Evolutionary conservation across 176 grass and related monocot species (phyloP).

Genomic region (Phyllostachys edulis): DNA sequence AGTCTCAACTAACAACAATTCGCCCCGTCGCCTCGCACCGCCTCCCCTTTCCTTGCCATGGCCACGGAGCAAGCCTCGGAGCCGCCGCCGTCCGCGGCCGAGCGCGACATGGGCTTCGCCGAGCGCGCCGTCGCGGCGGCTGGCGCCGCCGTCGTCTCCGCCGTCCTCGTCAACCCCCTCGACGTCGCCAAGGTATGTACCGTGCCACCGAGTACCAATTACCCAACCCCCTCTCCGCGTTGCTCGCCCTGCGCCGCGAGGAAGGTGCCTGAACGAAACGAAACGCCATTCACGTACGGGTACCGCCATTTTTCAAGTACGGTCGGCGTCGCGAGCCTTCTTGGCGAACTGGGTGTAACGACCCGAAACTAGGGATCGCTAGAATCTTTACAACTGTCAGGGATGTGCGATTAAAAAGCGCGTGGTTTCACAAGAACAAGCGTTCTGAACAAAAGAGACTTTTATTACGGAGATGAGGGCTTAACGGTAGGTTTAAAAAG

Average conservation of each 20-base stretch:
- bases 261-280: background rate
- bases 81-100: constrained; percentile 20
- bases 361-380: too few relatives aligned
- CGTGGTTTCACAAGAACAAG: too few relatives aligned
- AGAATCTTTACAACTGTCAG: too few relatives aligned
- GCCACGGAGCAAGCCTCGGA: constrained; percentile 14
- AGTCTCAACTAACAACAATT: background rate
- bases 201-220: background rate
- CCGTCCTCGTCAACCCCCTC: constrained; percentile 88
- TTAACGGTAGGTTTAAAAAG: too few relatives aligned
- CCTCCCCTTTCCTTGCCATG: background rate
- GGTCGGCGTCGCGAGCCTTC: background rate
- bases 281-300: background rate
- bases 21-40: background rate
- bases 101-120: constrained; percentile 57
- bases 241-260: too few relatives aligned
- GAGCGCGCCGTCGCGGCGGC: constrained; percentile 72
- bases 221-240: too few relatives aligned
- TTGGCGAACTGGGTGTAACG: background rate
- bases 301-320: background rate
- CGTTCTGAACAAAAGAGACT: too few relatives aligned
- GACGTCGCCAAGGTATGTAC: constrained; percentile 81
- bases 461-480: too few relatives aligned
- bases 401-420: too few relatives aligned
- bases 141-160: constrained; percentile 72